These are phyloP conservation scores for Populus tomentosa DNA, from an alignment of 441 rosid genomes.

Conservation along the genomic window DNA sequence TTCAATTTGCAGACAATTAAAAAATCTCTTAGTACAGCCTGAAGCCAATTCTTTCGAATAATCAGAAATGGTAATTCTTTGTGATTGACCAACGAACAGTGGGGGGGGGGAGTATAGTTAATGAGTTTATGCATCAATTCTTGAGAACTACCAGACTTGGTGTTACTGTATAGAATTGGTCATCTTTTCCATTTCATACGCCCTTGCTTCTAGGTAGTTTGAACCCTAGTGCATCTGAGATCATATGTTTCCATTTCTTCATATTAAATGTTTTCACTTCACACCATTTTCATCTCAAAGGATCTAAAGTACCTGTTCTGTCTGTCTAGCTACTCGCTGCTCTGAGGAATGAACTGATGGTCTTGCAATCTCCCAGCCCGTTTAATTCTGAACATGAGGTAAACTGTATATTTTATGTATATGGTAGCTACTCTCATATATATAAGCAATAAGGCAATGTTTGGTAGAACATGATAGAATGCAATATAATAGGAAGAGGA, in stretches of 20 bases:
- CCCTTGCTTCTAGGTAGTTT: neutral
- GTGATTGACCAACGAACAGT: no score
- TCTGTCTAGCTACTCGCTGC: conserved; percentile 79
- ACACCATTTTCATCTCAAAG: neutral
- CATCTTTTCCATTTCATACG: neutral
- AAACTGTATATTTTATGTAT: neutral
- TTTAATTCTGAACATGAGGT: conserved; percentile 89
- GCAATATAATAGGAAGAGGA: neutral
- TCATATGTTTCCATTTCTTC: neutral
- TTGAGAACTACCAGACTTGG: neutral
- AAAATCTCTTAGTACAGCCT: neutral
- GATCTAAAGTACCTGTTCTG: conserved; percentile 4
- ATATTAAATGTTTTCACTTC: neutral
- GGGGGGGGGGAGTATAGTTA: no score
- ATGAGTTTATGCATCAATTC: neutral
- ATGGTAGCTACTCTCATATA: neutral
- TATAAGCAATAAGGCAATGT: neutral
- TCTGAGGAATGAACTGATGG: conserved; percentile 65
- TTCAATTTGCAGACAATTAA: neutral
- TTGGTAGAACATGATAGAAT: neutral
- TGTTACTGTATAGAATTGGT: neutral
- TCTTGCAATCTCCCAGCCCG: conserved; percentile 54
- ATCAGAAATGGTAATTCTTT: neutral
- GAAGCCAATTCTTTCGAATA: neutral
- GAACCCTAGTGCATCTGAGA: conserved; percentile 30